These are phyloP conservation scores for Thecamonas trahens DNA, from an alignment of 78 protist species.

Conservation along the genomic window DNA sequence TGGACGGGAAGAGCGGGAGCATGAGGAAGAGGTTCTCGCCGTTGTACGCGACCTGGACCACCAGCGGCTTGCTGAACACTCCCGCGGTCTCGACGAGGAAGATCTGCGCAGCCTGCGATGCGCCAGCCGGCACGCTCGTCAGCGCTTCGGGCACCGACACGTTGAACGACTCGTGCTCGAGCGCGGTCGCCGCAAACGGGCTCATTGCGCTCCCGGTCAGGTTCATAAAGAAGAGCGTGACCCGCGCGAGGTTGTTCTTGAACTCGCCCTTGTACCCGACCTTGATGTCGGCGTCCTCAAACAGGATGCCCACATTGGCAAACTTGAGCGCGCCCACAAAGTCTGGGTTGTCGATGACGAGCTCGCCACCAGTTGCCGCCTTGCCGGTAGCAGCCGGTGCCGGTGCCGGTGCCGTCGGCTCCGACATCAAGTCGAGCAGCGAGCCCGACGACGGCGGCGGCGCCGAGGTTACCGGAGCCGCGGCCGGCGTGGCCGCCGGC, in stretches of 20 bases:
- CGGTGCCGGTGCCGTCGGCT: conserved; percentile 14
- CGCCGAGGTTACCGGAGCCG: neutral
- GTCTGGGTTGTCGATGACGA: conserved; percentile 18
- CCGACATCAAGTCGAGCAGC: neutral
- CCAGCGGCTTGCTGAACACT: conserved; percentile 43
- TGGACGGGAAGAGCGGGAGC: conserved; percentile 41
- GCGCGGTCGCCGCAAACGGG: neutral
- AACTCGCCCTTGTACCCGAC: conserved; percentile 55
- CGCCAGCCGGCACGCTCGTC: neutral
- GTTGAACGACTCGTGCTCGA: neutral
- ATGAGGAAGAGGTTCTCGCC: conserved; percentile 17
- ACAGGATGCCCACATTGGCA: conserved; percentile 49
- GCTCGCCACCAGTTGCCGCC: conserved; percentile 14
- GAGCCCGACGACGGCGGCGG: neutral
- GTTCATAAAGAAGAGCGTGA: conserved; percentile 50
- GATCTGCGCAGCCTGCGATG: neutral
- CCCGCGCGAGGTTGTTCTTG: conserved; percentile 18
- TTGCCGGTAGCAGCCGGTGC: neutral
- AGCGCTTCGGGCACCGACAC: conserved; percentile 3
- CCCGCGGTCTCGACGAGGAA: neutral
- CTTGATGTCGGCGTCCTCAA: conserved; percentile 57
- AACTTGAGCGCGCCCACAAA: conserved; percentile 20
- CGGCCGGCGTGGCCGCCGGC: neutral
- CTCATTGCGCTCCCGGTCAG: conserved; percentile 32
- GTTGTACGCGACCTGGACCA: conserved; percentile 18